Evolutionary conservation across 352 stramenopile genomes (phyloP).

Genomic region (Phytophthora palmivora): DNA sequence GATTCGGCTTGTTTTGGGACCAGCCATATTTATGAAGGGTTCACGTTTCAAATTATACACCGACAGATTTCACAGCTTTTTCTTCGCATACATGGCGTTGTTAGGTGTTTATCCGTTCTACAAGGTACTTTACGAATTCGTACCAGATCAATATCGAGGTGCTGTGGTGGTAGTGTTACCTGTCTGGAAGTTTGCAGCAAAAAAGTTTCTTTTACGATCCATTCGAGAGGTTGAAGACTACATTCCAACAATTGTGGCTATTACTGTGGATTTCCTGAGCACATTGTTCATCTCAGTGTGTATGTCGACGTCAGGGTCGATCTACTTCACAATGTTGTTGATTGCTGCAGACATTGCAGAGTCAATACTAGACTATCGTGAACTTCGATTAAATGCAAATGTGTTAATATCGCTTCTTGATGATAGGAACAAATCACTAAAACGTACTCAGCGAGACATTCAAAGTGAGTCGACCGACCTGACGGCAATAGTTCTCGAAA

Average conservation of each 20-base stretch:
- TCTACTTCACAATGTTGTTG: not conserved
- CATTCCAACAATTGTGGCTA: not conserved
- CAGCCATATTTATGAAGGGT: not conserved
- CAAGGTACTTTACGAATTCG: constrained; percentile 6
- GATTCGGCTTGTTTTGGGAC: not conserved
- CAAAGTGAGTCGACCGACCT: too few relatives aligned
- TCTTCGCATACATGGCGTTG: constrained; percentile 1
- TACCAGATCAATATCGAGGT: not conserved
- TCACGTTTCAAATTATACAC: not conserved
- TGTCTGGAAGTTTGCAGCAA: not conserved
- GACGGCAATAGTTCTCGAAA: too few relatives aligned
- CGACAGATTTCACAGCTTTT: not conserved
- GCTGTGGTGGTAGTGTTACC: constrained; percentile 1
- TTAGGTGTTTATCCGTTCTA: constrained; percentile 6
- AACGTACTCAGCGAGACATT: too few relatives aligned
- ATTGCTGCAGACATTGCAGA: not conserved
- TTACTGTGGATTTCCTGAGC: too few relatives aligned
- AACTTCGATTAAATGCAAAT: not conserved
- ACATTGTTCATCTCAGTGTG: constrained; percentile 25
- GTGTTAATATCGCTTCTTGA: not conserved
- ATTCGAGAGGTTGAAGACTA: not conserved
- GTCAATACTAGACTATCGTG: constrained; percentile 4
- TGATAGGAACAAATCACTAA: too few relatives aligned
- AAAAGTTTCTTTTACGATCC: not conserved
- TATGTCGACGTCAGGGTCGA: constrained; percentile 16